A percentile compares a stretch with the other conserved stretches of the same genome.
Evolutionary conservation across 2,329 filamentous ascomycete species (phyloP).

Genomic region (Geosmithia putterillii): DNA sequence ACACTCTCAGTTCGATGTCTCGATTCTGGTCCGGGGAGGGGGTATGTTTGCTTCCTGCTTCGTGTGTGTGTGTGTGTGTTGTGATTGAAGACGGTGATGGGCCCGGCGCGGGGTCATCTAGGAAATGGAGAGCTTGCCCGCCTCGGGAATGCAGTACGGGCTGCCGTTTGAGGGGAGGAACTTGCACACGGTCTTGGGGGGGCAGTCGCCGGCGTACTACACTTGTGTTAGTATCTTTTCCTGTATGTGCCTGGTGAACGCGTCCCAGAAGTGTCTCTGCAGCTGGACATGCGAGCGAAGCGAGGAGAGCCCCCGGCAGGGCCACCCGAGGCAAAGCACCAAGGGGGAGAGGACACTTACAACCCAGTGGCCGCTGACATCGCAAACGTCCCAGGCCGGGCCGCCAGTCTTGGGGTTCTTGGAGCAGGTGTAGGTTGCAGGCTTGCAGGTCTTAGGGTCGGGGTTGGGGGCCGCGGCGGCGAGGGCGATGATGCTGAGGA

Average conservation of each 20-base stretch:
- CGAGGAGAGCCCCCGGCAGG: too few species aligned
- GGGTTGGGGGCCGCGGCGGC: too few species aligned
- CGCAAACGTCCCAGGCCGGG: conserved; percentile 20
- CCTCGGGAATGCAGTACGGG: conserved; percentile 22
- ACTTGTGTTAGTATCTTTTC: not conserved
- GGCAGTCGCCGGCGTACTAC: conserved; percentile 18
- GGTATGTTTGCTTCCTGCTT: too few species aligned
- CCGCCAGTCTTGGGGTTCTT: conserved; percentile 4
- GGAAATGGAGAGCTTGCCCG: conserved; percentile 9
- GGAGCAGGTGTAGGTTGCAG: conserved; percentile 21
- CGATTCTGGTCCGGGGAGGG: too few species aligned
- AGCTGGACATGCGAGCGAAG: too few species aligned
- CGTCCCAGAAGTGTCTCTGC: too few species aligned
- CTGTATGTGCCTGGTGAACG: not conserved
- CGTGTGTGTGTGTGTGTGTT: not conserved
- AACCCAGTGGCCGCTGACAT: conserved; percentile 14
- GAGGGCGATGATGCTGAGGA: not conserved
- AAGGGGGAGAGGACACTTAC: conserved; percentile 12
- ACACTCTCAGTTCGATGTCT: too few species aligned
- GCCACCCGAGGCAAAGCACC: not conserved
- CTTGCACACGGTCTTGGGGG: conserved; percentile 19
- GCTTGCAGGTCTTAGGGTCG: conserved; percentile 11
- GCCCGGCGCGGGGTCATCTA: not conserved
- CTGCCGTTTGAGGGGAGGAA: conserved; percentile 17
- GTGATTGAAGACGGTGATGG: too few species aligned